These are phyloP conservation scores for Conidiobolus incongruus DNA, from an alignment of 371 early-diverging fungal species.

Conservation along the genomic window DNA sequence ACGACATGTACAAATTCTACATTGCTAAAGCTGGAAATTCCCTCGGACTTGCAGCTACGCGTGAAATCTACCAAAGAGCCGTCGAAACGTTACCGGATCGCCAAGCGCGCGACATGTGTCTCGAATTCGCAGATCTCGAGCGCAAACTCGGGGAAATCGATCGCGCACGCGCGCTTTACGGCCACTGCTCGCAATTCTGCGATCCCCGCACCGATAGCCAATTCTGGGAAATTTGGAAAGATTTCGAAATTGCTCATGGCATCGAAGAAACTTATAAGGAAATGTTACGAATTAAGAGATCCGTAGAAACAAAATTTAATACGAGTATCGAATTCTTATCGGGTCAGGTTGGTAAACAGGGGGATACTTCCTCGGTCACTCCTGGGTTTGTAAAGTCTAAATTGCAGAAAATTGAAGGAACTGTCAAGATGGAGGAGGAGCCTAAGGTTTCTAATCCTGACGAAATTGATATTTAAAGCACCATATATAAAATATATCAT, in stretches of 20 bases:
- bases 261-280: conserved; percentile 96
- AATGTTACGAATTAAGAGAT: conserved; percentile 89
- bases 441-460: no score
- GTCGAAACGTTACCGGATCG: conserved; percentile 67
- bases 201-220: conserved; percentile 51
- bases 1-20: conserved; percentile 74
- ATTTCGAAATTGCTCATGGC: conserved; percentile 90
- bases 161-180: conserved; percentile 80
- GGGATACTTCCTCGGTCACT: no score
- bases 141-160: conserved; percentile 84
- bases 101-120: conserved; percentile 51
- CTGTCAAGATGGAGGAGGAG: no score
- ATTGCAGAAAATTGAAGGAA: no score
- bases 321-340: no score
- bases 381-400: no score
- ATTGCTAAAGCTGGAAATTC: conserved; percentile 69
- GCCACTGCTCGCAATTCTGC: conserved; percentile 68
- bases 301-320: conserved; percentile 53
- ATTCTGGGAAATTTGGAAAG: conserved; percentile 90
- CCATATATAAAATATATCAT: no score
- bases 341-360: no score
- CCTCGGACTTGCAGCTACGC: conserved; percentile 68
- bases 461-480: no score
- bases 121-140: conserved; percentile 74
- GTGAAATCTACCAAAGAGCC: conserved; percentile 81